These are phyloP conservation scores for Syncephalastrum contaminatum DNA, from an alignment of 371 early-diverging fungal genomes.

Conservation along the genomic window DNA sequence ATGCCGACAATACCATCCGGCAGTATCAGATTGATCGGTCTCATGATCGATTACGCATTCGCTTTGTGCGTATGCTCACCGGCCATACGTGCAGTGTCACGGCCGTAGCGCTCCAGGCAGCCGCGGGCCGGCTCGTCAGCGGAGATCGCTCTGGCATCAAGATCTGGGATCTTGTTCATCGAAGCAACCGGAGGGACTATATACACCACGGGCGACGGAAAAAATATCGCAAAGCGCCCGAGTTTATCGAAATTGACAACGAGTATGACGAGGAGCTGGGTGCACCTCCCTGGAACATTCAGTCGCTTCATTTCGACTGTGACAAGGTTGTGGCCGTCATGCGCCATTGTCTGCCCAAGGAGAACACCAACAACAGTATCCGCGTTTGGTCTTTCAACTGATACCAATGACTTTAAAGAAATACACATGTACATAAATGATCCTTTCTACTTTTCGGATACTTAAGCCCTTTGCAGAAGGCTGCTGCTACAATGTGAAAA, in stretches of 20 bases:
- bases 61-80: slow-evolving; percentile 34
- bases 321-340: slow-evolving; percentile 36
- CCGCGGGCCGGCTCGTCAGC: slow-evolving; percentile 35
- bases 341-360: not conserved
- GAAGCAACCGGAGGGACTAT: not conserved
- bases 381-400: too few species aligned
- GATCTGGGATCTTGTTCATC: slow-evolving; percentile 31
- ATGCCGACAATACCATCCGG: slow-evolving; percentile 52
- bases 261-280: not conserved
- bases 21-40: slow-evolving; percentile 29
- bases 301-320: slow-evolving; percentile 31
- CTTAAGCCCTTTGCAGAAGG: too few species aligned
- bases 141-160: slow-evolving; percentile 44
- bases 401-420: too few species aligned
- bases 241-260: not conserved
- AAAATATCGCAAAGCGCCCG: slow-evolving; percentile 4
- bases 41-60: slow-evolving; percentile 19
- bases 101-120: slow-evolving; percentile 31
- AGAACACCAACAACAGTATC: too few species aligned
- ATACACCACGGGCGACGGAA: slow-evolving; percentile 5
- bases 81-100: slow-evolving; percentile 48
- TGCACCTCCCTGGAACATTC: slow-evolving; percentile 20
- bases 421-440: too few species aligned
- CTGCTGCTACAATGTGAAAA: too few species aligned
- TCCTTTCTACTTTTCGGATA: too few species aligned